phyloP scores from a whole-genome alignment of 176 grass and related monocot genomes.

The Luzula sylvatica region DNA sequence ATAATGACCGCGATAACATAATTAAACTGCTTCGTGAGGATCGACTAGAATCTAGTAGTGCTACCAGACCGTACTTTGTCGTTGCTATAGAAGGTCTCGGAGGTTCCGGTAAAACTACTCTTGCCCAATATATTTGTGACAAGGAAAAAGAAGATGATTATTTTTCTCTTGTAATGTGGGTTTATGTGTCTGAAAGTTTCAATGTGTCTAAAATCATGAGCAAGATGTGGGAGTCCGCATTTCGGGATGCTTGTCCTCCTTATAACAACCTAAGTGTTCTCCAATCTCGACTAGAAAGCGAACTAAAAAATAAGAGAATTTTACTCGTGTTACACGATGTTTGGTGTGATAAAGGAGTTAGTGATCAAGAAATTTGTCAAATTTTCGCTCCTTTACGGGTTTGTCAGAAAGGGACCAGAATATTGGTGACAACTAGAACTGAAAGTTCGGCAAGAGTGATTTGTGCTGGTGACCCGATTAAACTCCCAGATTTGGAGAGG shows the following conservation, averaged over 20 bases:
- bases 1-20: slow-evolving; percentile 6
- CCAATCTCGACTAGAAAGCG: neutral
- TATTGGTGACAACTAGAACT: slow-evolving; percentile 22
- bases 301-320: slow-evolving; percentile 3
- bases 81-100: slow-evolving; percentile 20
- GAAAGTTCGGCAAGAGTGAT: neutral
- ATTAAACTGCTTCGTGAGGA: slow-evolving; percentile 1
- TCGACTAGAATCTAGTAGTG: neutral
- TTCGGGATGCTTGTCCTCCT: neutral
- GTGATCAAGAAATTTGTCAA: neutral
- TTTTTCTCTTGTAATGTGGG: slow-evolving; percentile 28
- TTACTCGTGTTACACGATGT: slow-evolving; percentile 36
- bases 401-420: slow-evolving; percentile 19
- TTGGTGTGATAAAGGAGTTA: neutral
- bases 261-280: neutral
- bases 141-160: neutral
- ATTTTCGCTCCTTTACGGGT: slow-evolving; percentile 5
- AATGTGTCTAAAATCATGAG: neutral
- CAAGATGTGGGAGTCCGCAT: slow-evolving; percentile 5
- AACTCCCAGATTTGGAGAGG: neutral
- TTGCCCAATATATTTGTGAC: slow-evolving; percentile 19
- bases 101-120: slow-evolving; percentile 18
- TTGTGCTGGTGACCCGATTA: neutral
- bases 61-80: slow-evolving; percentile 2
- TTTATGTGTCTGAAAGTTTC: slow-evolving; percentile 17